A percentile compares a stretch with the other conserved stretches of the same genome.
Evolutionary conservation across 179 eudicot species (phyloP).

Genomic region (Actinidia arguta): DNA sequence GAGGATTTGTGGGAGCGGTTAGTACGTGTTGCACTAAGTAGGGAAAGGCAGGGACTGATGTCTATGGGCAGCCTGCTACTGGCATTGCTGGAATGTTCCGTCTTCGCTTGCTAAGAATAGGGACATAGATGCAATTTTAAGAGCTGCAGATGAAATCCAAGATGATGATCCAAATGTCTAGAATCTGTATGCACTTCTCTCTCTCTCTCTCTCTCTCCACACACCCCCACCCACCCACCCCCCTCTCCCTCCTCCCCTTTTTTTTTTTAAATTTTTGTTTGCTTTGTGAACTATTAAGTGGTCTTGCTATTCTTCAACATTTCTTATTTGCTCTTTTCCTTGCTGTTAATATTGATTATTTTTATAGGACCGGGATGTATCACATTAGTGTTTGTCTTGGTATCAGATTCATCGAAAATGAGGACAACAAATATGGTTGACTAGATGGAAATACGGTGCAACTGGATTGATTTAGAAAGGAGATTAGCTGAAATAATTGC

Average conservation of each 20-base stretch:
- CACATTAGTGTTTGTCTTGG: not conserved
- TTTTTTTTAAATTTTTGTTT: not conserved
- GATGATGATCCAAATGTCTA: constrained; percentile 84
- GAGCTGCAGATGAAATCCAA: constrained; percentile 98
- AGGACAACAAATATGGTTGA: not conserved
- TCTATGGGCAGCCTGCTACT: constrained; percentile 70
- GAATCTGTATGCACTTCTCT: constrained; percentile 95
- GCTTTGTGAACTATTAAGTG: not conserved
- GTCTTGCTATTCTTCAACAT: not conserved
- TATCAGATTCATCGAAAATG: not conserved
- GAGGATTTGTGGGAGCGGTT: constrained; percentile 96
- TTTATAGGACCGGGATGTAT: not conserved
- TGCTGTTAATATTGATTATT: not conserved
- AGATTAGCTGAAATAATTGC: not conserved
- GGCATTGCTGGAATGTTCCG: constrained; percentile 96
- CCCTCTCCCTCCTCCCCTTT: not conserved
- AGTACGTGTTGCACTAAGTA: constrained; percentile 88
- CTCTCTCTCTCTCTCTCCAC: too few species aligned
- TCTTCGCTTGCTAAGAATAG: constrained; percentile 80
- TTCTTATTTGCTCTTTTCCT: not conserved
- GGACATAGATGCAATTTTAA: constrained; percentile 89
- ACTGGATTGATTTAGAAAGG: not conserved
- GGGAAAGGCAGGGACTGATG: constrained; percentile 72
- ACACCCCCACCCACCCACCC: too few species aligned
- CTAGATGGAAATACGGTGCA: not conserved